phyloP scores from a whole-genome alignment of 306 rosid genomes.

The Pachyrhizus erosus region DNA sequence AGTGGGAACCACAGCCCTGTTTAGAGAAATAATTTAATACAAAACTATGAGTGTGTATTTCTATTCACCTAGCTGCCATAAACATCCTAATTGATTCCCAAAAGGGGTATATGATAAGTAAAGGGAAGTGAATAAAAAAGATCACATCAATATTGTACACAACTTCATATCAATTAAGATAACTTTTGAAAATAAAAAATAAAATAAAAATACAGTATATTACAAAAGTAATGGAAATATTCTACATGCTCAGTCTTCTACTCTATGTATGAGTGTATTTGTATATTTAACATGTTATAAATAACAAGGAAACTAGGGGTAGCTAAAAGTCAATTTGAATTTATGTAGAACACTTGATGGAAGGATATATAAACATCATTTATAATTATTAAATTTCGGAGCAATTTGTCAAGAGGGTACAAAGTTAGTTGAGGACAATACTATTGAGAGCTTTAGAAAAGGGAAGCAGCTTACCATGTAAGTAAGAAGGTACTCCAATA shows the following conservation, averaged over 20 bases:
- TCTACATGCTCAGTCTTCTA: not conserved
- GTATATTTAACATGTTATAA: not conserved
- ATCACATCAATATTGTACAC: slow-evolving; percentile 8
- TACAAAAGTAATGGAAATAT: not conserved
- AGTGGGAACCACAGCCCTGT: slow-evolving; percentile 98
- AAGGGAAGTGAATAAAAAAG: not conserved
- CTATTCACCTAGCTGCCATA: slow-evolving; percentile 44
- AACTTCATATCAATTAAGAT: slow-evolving; percentile 31
- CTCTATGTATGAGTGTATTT: not conserved
- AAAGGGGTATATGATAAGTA: not conserved
- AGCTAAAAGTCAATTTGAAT: slow-evolving; percentile 3
- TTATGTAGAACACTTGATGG: not conserved
- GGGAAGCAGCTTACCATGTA: slow-evolving; percentile 70
- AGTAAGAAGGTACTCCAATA: slow-evolving; percentile 95
- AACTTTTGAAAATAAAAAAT: not conserved
- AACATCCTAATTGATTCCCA: slow-evolving; percentile 35
- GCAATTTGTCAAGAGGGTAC: not conserved
- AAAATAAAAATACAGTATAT: not conserved
- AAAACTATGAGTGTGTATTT: slow-evolving; percentile 56
- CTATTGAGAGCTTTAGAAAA: not conserved
- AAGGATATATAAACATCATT: slow-evolving; percentile 6
- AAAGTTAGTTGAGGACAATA: not conserved
- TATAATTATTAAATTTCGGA: not conserved
- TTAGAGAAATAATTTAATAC: slow-evolving; percentile 62
- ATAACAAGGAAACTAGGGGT: not conserved